Evolutionary conservation across 2,329 filamentous ascomycete species (phyloP).

Genomic region (Plectosphaerella plurivora): DNA sequence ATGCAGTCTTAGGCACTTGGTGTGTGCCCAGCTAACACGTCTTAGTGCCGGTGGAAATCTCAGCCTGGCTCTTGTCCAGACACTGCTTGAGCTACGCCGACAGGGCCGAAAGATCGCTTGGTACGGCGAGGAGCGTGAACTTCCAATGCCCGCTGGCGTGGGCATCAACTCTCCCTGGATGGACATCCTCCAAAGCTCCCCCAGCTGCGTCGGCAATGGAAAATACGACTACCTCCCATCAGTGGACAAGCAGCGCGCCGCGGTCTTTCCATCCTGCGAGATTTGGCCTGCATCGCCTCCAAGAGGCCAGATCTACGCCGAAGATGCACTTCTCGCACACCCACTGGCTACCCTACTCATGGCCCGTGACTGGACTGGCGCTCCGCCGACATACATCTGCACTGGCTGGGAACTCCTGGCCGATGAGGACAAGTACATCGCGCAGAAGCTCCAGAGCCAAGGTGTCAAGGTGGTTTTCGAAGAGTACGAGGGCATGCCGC

Average conservation of each 20-base stretch:
- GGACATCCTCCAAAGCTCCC: slow-evolving; percentile 63
- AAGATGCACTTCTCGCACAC: slow-evolving; percentile 53
- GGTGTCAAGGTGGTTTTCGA: slow-evolving; percentile 61
- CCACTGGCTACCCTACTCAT: slow-evolving; percentile 64
- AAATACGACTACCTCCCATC: slow-evolving; percentile 62
- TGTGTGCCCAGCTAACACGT: background rate
- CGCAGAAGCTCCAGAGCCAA: slow-evolving; percentile 47
- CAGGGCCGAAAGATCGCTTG: slow-evolving; percentile 47
- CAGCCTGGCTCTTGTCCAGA: slow-evolving; percentile 60
- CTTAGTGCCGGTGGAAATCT: slow-evolving; percentile 69
- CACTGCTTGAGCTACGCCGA: slow-evolving; percentile 59
- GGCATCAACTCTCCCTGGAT: slow-evolving; percentile 65
- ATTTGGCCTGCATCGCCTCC: slow-evolving; percentile 55
- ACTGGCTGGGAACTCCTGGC: slow-evolving; percentile 68
- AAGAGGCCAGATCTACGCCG: slow-evolving; percentile 48
- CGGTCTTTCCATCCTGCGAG: slow-evolving; percentile 36
- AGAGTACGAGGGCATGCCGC: slow-evolving; percentile 78
- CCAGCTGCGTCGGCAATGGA: slow-evolving; percentile 45
- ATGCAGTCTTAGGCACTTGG: background rate
- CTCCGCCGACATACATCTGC: slow-evolving; percentile 64
- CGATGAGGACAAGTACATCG: slow-evolving; percentile 62
- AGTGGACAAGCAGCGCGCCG: slow-evolving; percentile 24
- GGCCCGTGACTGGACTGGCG: slow-evolving; percentile 52
- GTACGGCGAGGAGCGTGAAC: slow-evolving; percentile 50
- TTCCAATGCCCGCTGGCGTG: slow-evolving; percentile 64